Conservation (phyloP, 2,329 filamentous ascomycete genomes). For the Neonectria faginata region DNA sequence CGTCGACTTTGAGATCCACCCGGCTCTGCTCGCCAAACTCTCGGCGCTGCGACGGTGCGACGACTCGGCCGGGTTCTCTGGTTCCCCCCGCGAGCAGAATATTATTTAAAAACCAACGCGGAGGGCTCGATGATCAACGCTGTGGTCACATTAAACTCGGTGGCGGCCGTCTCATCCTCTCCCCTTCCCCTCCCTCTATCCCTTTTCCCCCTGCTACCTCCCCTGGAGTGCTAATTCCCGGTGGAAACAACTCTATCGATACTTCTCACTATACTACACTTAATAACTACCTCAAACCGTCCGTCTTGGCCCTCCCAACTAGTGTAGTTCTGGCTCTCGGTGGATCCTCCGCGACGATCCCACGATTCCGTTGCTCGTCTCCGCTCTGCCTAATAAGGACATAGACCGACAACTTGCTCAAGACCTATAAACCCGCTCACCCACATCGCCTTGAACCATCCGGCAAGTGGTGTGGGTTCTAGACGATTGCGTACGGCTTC, state of each 20-base stretch:
- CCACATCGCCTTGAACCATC: slow-evolving; percentile 10
- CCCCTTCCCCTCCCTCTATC: slow-evolving; percentile 1
- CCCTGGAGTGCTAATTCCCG: neutral
- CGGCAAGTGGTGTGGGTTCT: slow-evolving; percentile 5
- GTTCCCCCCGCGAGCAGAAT: slow-evolving; percentile 1
- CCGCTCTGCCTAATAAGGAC: slow-evolving; percentile 16
- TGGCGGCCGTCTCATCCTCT: slow-evolving; percentile 10
- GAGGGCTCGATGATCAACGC: slow-evolving; percentile 7
- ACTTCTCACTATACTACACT: slow-evolving; percentile 36
- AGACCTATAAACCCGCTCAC: slow-evolving; percentile 24
- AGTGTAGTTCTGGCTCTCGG: slow-evolving; percentile 4
- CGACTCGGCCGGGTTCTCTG: slow-evolving; percentile 17
- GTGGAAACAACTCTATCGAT: slow-evolving; percentile 43
- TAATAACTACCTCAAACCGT: slow-evolving; percentile 17
- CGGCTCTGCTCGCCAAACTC: slow-evolving; percentile 24
- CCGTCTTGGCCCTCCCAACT: slow-evolving; percentile 17
- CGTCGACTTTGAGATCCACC: slow-evolving; percentile 11
- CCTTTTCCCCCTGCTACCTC: slow-evolving; percentile 5
- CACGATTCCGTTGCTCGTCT: slow-evolving; percentile 1
- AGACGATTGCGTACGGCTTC: neutral
- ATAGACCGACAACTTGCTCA: slow-evolving; percentile 19
- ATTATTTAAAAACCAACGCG: neutral
- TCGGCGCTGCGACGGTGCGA: slow-evolving; percentile 7
- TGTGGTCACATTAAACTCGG: slow-evolving; percentile 1
- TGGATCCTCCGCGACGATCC: slow-evolving; percentile 14